These are phyloP conservation scores for Thinopyrum elongatum DNA, from an alignment of 176 grass and related monocot species.

Conservation along the genomic window DNA sequence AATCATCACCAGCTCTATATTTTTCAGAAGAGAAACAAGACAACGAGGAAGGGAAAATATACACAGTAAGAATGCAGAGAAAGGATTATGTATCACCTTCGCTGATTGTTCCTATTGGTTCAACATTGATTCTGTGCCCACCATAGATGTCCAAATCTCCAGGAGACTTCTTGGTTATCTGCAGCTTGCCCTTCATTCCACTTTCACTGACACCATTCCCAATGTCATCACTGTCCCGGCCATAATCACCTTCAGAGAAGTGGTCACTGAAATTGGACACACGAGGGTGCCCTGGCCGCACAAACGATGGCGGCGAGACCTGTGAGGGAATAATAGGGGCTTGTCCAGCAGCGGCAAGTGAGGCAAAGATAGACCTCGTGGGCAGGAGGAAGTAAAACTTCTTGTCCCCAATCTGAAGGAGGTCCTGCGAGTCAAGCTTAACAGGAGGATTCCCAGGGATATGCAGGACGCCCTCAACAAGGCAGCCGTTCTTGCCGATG, in stretches of 20 bases:
- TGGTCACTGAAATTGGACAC: constrained; percentile 42
- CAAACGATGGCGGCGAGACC: constrained; percentile 20
- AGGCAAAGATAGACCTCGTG: constrained; percentile 65
- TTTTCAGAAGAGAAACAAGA: constrained; percentile 24
- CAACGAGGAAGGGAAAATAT: background rate
- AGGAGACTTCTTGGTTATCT: constrained; percentile 38
- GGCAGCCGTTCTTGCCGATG: constrained; percentile 86
- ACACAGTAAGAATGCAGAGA: background rate
- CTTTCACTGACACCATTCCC: constrained; percentile 39
- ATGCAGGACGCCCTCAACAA: constrained; percentile 76
- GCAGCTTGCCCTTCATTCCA: constrained; percentile 30
- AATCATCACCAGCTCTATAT: constrained; percentile 10
- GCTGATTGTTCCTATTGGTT: constrained; percentile 43
- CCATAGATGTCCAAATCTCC: constrained; percentile 42
- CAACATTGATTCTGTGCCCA: constrained; percentile 45
- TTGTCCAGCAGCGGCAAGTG: constrained; percentile 29
- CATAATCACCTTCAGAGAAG: constrained; percentile 43
- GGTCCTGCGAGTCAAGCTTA: constrained; percentile 85
- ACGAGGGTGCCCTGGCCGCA: constrained; percentile 41
- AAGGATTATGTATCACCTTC: constrained; percentile 30
- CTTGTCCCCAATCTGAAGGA: constrained; percentile 94
- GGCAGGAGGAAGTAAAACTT: constrained; percentile 90
- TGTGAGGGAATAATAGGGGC: constrained; percentile 34
- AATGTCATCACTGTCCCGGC: constrained; percentile 38
- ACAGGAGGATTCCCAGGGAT: constrained; percentile 62